phyloP scores from a whole-genome alignment of 495 filamentous ascomycete genomes.

The Lepraria neglecta region DNA sequence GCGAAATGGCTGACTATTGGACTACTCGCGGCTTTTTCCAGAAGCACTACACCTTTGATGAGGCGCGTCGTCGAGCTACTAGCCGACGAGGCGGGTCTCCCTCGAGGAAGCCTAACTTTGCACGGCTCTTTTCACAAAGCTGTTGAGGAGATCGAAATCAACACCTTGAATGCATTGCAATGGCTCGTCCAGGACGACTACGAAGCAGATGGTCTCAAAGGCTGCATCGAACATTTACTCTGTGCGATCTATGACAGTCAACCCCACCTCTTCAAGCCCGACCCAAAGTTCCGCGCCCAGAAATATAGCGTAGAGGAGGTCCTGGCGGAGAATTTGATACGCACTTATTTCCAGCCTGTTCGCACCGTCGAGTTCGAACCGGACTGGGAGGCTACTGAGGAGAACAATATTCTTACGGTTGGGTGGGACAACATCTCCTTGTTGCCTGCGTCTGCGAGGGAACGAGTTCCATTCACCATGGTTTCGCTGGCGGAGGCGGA shows the following conservation, averaged over 20 bases:
- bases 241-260: slow-evolving; percentile 5
- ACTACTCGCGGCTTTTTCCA: slow-evolving; percentile 1
- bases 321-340: background rate
- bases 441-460: background rate
- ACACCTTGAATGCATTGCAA: background rate
- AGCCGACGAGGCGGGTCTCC: background rate
- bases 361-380: background rate
- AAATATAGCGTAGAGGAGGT: background rate
- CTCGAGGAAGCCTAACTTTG: slow-evolving; percentile 3
- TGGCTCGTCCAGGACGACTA: background rate
- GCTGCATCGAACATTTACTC: background rate
- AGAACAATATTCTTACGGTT: background rate
- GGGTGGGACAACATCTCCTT: background rate
- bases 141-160: background rate
- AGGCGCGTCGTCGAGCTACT: background rate
- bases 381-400: background rate
- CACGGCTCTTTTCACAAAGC: background rate
- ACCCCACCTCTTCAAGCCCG: background rate
- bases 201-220: background rate
- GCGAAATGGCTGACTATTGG: background rate
- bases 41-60: background rate
- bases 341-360: background rate
- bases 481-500: background rate
- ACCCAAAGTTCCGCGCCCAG: background rate
- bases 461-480: background rate